Base-by-base conservation (phyloP, 2,329 filamentous ascomycete species). In the Colletotrichum godetiae region DNA sequence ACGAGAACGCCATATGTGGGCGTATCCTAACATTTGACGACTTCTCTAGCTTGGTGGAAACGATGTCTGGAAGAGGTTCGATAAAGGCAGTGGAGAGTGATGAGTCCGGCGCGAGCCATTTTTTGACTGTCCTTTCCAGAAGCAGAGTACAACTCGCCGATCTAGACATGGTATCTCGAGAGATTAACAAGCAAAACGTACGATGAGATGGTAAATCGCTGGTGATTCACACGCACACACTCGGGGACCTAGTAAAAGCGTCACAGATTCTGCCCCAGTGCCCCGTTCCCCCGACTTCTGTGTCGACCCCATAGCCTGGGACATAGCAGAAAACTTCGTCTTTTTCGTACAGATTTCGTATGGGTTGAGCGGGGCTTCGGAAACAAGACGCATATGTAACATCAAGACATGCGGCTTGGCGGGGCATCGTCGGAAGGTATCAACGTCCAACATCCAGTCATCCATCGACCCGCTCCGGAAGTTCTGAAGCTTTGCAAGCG, bases 341-440 rank as follows among this genome's bases (percentile, higher is more conserved):
- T 33, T 49, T 52, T 0, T 49, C 15, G 11, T 33, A 15, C 11
- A 3, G 24, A 19, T 46, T 2, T 49, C 15, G 11, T 22, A 15
- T n/a, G 2, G 5, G 2, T 46, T 35, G 46, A 24, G 31, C 22
- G 24, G 59, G 42, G 24, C 53, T 2, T 19, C 56, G 55, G 67
- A n/a, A 42, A 65, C 27, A 53, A 69, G 15, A 37, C 46, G 33
- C 55, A 13, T n/a, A 24, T 52, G 37, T 49, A 57, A 12, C 33
- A 27, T 29, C 60, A 53, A 22, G 35, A 57, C 24, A 11, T 56
- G 67, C 24, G 56, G 46, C 7, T 19, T 4, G 15, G 46, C 67
- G 60, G 60, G 56, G 37, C 46, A 24, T 27, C 6, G 15, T 72
- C 42, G 59, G 60, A 73, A 69, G 37, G 35, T 29, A 56, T 56